A percentile compares a stretch with the other conserved stretches of the same genome.
Conservation (phyloP, 2,329 filamentous ascomycete species). For the Colletotrichum agaves region DNA sequence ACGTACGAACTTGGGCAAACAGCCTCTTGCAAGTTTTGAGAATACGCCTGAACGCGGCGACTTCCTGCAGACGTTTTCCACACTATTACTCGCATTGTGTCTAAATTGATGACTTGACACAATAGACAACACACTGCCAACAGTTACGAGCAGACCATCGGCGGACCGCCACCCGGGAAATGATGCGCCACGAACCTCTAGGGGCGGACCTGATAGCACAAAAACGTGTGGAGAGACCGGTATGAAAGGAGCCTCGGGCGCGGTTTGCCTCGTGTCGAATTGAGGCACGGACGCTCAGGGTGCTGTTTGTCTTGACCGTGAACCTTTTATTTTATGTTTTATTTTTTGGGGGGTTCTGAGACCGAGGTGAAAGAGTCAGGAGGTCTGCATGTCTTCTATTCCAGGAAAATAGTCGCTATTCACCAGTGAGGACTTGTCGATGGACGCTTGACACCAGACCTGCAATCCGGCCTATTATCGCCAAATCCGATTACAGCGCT, state of each 20-base stretch:
- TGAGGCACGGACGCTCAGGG: conserved; percentile 10
- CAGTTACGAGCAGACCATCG: neutral
- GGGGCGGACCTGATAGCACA: conserved; percentile 20
- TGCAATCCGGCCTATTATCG: conserved; percentile 4
- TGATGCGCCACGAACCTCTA: conserved; percentile 13
- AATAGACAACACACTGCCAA: neutral
- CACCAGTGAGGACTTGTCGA: neutral
- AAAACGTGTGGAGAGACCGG: conserved; percentile 28
- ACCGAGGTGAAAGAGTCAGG: conserved; percentile 25
- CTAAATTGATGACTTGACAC: too few species aligned
- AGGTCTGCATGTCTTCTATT: neutral
- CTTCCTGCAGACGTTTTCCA: too few species aligned
- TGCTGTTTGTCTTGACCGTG: conserved; percentile 6
- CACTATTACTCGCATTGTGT: too few species aligned
- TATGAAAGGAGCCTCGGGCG: conserved; percentile 23
- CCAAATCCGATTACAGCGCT: conserved; percentile 17
- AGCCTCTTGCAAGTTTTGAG: neutral
- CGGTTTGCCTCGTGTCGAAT: conserved; percentile 21
- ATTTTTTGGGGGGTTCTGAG: neutral
- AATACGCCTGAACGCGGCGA: neutral
- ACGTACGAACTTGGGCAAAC: neutral
- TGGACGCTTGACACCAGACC: conserved; percentile 12
- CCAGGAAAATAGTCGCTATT: neutral
- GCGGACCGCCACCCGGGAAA: conserved; percentile 2
- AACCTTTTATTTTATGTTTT: conserved; percentile 3